These are phyloP conservation scores for Bidens hawaiensis DNA, from an alignment of 140 eudicot genomes.

Conservation along the genomic window DNA sequence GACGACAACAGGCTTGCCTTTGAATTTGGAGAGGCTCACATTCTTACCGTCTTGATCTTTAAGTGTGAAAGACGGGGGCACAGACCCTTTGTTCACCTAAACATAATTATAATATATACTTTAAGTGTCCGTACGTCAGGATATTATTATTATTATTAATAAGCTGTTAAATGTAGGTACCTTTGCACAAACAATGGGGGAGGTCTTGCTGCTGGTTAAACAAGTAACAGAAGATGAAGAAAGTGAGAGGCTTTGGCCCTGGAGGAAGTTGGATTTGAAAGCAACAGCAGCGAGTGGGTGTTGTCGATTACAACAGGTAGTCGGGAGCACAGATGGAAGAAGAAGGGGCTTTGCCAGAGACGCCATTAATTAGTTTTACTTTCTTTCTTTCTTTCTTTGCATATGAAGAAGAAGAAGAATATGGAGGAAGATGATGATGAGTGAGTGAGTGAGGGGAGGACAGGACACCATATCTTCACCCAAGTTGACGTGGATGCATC, in stretches of 20 bases:
- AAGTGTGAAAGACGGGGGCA: conserved; percentile 74
- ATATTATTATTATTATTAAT: no score
- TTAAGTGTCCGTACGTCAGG: no score
- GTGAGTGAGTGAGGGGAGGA: no score
- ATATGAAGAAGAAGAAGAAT: no score
- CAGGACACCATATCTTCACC: no score
- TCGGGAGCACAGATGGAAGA: conserved; percentile 38
- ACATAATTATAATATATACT: no score
- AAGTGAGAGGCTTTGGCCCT: conserved; percentile 48
- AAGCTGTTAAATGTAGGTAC: no score
- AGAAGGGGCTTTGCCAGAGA: conserved; percentile 37
- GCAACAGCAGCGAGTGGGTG: conserved; percentile 18
- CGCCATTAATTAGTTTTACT: not conserved
- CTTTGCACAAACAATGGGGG: conserved; percentile 50
- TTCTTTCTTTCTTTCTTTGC: no score
- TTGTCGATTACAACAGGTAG: conserved; percentile 27
- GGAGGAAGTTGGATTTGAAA: conserved; percentile 53
- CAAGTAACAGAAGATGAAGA: conserved; percentile 15
- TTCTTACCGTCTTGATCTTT: conserved; percentile 88
- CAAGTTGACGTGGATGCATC: no score
- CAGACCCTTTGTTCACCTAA: conserved; percentile 74
- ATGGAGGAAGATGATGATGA: no score
- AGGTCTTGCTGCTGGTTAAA: conserved; percentile 19
- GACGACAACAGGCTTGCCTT: conserved; percentile 90
- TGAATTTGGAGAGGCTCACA: conserved; percentile 85